Evolutionary conservation across 2,329 filamentous ascomycete species (phyloP).

Genomic region (Fusarium mundagurra): DNA sequence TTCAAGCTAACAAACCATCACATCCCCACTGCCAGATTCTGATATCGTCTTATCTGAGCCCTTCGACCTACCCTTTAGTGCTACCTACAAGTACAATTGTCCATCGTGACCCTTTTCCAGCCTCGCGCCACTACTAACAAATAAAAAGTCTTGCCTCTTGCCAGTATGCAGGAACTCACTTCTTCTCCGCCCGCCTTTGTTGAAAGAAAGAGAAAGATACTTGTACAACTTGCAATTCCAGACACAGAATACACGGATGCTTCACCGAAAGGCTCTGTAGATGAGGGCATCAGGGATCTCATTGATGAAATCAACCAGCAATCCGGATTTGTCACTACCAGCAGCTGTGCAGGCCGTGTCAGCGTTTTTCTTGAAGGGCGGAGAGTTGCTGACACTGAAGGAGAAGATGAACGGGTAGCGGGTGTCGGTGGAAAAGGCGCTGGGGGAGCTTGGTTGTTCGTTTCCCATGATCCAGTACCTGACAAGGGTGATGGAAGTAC

Average conservation of each 20-base stretch:
- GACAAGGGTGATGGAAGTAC: constrained; percentile 39
- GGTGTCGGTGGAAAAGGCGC: constrained; percentile 86
- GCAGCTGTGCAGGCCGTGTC: constrained; percentile 88
- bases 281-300: constrained; percentile 78
- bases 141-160: constrained; percentile 24
- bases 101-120: constrained; percentile 34
- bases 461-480: constrained; percentile 80
- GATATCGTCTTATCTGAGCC: constrained; percentile 21
- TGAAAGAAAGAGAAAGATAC: constrained; percentile 76
- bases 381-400: constrained; percentile 50
- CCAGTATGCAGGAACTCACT: constrained; percentile 46
- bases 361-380: constrained; percentile 88
- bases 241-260: constrained; percentile 79
- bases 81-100: neutral
- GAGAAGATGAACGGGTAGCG: constrained; percentile 53
- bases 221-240: constrained; percentile 75
- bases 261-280: constrained; percentile 89
- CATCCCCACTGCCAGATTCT: neutral
- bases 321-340: constrained; percentile 86
- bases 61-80: constrained; percentile 15
- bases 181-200: constrained; percentile 56
- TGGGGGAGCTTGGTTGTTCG: constrained; percentile 85
- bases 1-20: constrained; percentile 23
- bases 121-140: constrained; percentile 37
- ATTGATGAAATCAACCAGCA: constrained; percentile 81